Base-by-base conservation (phyloP, 2,329 filamentous ascomycete genomes). In the Trichophyton mentagrophytes region DNA sequence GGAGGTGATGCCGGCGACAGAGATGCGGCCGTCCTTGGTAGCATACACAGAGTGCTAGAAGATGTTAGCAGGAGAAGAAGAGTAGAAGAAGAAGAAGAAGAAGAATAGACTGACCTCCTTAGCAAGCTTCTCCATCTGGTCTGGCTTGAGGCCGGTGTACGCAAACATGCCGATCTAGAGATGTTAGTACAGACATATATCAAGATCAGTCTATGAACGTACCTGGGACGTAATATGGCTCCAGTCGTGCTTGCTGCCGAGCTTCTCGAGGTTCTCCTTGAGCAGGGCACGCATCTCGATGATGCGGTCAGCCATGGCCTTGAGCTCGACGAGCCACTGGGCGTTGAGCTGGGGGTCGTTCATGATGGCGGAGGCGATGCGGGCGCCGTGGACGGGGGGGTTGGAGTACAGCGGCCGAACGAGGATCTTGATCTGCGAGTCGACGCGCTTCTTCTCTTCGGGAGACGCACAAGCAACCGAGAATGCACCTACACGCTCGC, bases 291-390 rank as follows among this genome's bases (percentile, higher is more conserved):
- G 89, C 93, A 99, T 99, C 76, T 85, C 89, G 78, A 99, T 97
- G 81, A 99, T 99, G 73, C 93, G 91, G 78, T 96, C 90, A 65
- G 93, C 93, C 93, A 99, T 99, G 69, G 82, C 89, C 86, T 97
- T 96, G 77, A 99, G 90, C 80, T 99, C 93, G 63, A 81, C 85
- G 60, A 96, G 84, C 93, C 93, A 99, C 79, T 97, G 90, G 78
- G 89, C 78, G 82, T 96, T 91, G 65, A 97, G 83, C 44, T 80
- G 80, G 20, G 88, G 79, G 75, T 90, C 86, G 80, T 91, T 93
- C 71, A 99, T 83, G 76, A 99, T 95, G 78, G 90, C 84, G 65
- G 88, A 86, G 62, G 93, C 93, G 71, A 99, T 89, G 71, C 93
- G 91, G 61, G 93, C 93, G 69, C 93, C 93, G 81, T 97, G 90